These are phyloP conservation scores for Trichoderma polysporum DNA, from an alignment of 2,329 filamentous ascomycete genomes.

Conservation along the genomic window DNA sequence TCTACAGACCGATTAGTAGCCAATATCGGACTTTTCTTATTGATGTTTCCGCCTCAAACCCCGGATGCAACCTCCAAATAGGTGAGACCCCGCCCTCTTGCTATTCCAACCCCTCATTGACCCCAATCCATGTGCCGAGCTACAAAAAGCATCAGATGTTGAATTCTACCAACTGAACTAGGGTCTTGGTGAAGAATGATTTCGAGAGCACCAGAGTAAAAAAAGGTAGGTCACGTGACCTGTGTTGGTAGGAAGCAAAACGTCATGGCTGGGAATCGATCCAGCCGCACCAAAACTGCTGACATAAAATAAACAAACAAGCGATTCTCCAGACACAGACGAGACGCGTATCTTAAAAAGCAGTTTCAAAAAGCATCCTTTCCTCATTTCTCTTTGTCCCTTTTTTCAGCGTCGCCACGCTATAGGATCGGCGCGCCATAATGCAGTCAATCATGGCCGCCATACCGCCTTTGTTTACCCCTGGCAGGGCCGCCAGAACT, in stretches of 20 bases:
- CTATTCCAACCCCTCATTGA: not conserved
- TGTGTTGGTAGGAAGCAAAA: not conserved
- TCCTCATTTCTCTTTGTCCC: not conserved
- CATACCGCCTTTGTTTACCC: constrained; percentile 5
- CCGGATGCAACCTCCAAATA: constrained; percentile 1
- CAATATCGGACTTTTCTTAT: not conserved
- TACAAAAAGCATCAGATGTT: not conserved
- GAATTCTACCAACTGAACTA: not conserved
- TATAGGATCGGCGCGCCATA: not conserved
- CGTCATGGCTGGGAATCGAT: not conserved
- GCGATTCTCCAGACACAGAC: too few species aligned
- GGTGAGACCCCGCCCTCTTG: not conserved
- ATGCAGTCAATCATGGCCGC: constrained; percentile 17
- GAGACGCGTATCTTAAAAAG: not conserved
- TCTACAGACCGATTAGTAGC: too few species aligned
- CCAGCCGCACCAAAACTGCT: not conserved
- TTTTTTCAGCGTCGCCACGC: not conserved
- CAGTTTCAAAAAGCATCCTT: not conserved
- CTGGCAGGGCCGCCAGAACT: not conserved
- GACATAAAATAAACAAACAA: not conserved
- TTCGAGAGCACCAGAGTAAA: not conserved
- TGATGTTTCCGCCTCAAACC: not conserved
- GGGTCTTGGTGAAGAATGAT: not conserved
- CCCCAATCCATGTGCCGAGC: not conserved
- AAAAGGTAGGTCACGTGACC: not conserved